Conservation (phyloP, 1,139 yeast species). For the Debaryomyces sp. region DNA sequence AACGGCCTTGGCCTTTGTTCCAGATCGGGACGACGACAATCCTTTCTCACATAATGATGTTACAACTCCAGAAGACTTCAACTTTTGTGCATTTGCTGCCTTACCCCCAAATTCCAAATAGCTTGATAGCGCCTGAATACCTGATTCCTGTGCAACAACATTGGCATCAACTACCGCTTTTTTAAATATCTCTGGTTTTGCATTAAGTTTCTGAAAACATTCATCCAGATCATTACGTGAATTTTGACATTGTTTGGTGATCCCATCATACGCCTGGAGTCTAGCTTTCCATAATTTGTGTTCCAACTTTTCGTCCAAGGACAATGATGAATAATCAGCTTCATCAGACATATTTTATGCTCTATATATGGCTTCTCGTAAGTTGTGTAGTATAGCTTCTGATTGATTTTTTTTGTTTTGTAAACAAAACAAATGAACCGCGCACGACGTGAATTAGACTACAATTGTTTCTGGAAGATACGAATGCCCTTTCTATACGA, state of each 20-base stretch:
- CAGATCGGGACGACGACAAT: slow-evolving; percentile 71
- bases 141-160: slow-evolving; percentile 92
- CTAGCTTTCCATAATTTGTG: slow-evolving; percentile 93
- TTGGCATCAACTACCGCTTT: slow-evolving; percentile 73
- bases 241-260: slow-evolving; percentile 52
- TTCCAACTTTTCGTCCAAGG: slow-evolving; percentile 64
- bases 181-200: slow-evolving; percentile 51
- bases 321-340: slow-evolving; percentile 64
- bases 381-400: not conserved
- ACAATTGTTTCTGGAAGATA: not conserved
- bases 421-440: slow-evolving; percentile 4
- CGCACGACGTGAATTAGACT: slow-evolving; percentile 3
- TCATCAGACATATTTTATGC: slow-evolving; percentile 36
- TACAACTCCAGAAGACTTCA: slow-evolving; percentile 48
- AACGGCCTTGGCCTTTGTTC: slow-evolving; percentile 66
- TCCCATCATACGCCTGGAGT: slow-evolving; percentile 74
- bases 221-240: slow-evolving; percentile 59
- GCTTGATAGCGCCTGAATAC: slow-evolving; percentile 58
- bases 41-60: slow-evolving; percentile 78
- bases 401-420: slow-evolving; percentile 3
- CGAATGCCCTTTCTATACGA: not conserved
- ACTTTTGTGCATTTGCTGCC: slow-evolving; percentile 29
- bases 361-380: not conserved
- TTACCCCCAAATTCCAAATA: slow-evolving; percentile 64
- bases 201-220: slow-evolving; percentile 54